phyloP scores from a whole-genome alignment of 345 rosid genomes.

The Capsella bursapastoris region DNA sequence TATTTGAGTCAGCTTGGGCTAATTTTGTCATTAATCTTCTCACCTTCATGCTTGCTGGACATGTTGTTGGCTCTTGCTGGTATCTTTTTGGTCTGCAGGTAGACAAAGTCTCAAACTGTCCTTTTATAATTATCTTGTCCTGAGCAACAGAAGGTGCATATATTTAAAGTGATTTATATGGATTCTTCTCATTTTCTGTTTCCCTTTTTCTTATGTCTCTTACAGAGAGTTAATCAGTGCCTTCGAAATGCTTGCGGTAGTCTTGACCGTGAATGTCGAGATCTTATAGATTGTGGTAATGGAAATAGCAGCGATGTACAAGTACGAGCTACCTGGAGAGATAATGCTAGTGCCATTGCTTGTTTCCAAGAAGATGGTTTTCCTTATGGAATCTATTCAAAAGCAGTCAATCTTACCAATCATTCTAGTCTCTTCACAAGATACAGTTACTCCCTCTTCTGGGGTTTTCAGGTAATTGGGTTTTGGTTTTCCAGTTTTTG shows the following conservation, averaged over 20 bases:
- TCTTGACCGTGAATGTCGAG: conserved; percentile 38
- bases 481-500: not conserved
- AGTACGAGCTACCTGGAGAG: conserved; percentile 41
- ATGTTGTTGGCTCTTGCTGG: conserved; percentile 84
- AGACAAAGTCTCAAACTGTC: conserved; percentile 7
- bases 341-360: conserved; percentile 44
- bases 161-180: not conserved
- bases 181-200: conserved; percentile 4
- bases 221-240: conserved; percentile 91
- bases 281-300: conserved; percentile 67
- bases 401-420: conserved; percentile 64
- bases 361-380: conserved; percentile 57
- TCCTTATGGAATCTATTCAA: conserved; percentile 62
- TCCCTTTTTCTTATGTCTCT: not conserved
- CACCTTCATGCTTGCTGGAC: conserved; percentile 74
- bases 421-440: conserved; percentile 49
- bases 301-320: not conserved
- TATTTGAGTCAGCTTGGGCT: conserved; percentile 91
- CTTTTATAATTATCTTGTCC: not conserved
- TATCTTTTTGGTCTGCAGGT: conserved; percentile 92
- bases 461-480: conserved; percentile 89
- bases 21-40: conserved; percentile 84
- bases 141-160: not conserved
- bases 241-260: conserved; percentile 65
- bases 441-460: conserved; percentile 79